Conservation (phyloP, 1,284 basidiomycete genomes). For the Sanghuangporus sanghuang region DNA sequence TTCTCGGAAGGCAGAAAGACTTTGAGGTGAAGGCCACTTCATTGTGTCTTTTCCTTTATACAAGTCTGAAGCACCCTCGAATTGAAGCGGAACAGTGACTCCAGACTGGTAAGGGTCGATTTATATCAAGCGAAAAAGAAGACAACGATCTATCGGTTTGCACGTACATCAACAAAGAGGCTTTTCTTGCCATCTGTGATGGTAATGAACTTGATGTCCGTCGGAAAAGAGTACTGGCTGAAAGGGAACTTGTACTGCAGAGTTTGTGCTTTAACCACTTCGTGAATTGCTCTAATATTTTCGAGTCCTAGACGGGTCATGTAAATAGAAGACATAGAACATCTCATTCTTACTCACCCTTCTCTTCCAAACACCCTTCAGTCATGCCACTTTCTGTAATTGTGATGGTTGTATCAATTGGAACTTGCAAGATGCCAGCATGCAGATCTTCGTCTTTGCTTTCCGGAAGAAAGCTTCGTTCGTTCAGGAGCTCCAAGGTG, state of each 20-base stretch:
- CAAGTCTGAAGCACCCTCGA: constrained; percentile 27
- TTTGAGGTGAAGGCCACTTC: constrained; percentile 37
- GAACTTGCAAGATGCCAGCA: constrained; percentile 71
- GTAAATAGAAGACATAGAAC: not conserved
- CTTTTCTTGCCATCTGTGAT: constrained; percentile 64
- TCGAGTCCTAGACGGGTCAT: constrained; percentile 43
- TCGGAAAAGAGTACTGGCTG: constrained; percentile 69
- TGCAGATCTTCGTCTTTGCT: constrained; percentile 72
- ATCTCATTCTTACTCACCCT: constrained; percentile 34
- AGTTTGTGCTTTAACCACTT: constrained; percentile 62
- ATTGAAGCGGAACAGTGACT: constrained; percentile 43
- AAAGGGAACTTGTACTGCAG: constrained; percentile 81
- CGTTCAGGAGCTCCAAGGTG: constrained; percentile 58
- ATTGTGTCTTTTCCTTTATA: constrained; percentile 46
- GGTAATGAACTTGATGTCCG: constrained; percentile 65
- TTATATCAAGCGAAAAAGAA: not conserved
- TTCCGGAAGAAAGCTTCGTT: constrained; percentile 53
- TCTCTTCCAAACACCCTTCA: constrained; percentile 63
- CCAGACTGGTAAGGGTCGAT: constrained; percentile 40
- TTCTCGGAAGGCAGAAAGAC: constrained; percentile 47
- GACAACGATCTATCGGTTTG: not conserved
- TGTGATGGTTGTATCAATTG: constrained; percentile 56
- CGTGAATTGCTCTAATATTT: constrained; percentile 68
- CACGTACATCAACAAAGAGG: constrained; percentile 56
- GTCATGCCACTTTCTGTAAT: constrained; percentile 63